A percentile compares a stretch with the other conserved stretches of the same genome.
Conservation (phyloP, 139 green algal species). For the Protoeuglena noctilucae region DNA sequence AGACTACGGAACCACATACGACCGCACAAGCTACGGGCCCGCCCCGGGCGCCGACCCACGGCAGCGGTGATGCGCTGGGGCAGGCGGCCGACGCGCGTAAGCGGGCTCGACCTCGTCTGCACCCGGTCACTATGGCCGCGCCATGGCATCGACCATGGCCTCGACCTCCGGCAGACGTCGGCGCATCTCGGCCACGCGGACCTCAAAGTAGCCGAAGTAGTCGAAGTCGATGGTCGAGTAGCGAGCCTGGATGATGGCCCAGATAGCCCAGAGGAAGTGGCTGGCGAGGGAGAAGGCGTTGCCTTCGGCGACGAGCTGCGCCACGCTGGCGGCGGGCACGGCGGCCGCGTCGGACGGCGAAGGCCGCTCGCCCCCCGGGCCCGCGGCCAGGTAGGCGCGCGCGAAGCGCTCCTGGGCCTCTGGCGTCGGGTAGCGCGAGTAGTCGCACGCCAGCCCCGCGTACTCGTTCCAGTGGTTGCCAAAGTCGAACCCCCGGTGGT, state of each 20-base stretch:
- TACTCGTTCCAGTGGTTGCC: slow-evolving; percentile 12
- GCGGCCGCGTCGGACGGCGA: not conserved
- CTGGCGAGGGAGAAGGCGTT: slow-evolving; percentile 3
- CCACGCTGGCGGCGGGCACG: not conserved
- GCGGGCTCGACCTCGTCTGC: too few species aligned
- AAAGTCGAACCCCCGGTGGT: slow-evolving; percentile 8
- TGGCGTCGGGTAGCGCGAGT: not conserved
- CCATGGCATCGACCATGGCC: too few species aligned
- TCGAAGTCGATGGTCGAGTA: slow-evolving; percentile 5
- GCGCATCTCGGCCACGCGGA: too few species aligned
- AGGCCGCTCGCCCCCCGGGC: too few species aligned
- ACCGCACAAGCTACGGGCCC: slow-evolving; percentile 25
- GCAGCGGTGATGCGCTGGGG: too few species aligned
- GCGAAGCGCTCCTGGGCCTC: not conserved
- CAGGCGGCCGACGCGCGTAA: too few species aligned
- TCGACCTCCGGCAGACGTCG: too few species aligned
- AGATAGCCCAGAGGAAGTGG: slow-evolving; percentile 9
- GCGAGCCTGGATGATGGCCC: slow-evolving; percentile 4
- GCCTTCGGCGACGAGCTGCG: not conserved
- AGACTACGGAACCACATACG: slow-evolving; percentile 32
- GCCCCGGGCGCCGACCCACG: too few species aligned
- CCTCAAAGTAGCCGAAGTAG: slow-evolving; percentile 5
- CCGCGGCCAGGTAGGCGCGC: not conserved
- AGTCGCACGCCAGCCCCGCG: slow-evolving; percentile 4
- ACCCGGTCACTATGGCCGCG: too few species aligned